Percentiles rank a stretch among this genome's conserved stretches.
Evolutionary conservation across 2,329 filamentous ascomycete genomes (phyloP).

Genomic region (Lomentospora prolificans): DNA sequence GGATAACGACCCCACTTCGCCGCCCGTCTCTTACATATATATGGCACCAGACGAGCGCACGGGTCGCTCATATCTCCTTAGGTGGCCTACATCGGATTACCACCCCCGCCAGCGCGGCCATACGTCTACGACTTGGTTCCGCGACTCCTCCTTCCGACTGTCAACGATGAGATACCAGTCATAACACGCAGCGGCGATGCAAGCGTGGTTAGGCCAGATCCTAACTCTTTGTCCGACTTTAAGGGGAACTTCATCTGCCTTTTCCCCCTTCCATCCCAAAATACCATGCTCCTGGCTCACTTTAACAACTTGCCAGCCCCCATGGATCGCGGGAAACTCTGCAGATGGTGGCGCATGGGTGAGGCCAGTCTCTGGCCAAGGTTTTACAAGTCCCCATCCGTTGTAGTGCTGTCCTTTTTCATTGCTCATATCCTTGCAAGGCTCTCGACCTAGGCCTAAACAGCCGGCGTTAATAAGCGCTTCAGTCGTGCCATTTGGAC

Average conservation of each 20-base stretch:
- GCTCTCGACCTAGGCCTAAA: constrained; percentile 62
- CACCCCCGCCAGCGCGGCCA: constrained; percentile 65
- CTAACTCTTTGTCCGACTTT: constrained; percentile 56
- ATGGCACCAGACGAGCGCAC: background rate
- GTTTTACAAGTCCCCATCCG: constrained; percentile 60
- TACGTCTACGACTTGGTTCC: constrained; percentile 61
- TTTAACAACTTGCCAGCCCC: constrained; percentile 57
- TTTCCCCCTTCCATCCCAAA: constrained; percentile 44
- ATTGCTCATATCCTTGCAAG: constrained; percentile 43
- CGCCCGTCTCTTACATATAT: no score
- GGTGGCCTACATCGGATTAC: constrained; percentile 28
- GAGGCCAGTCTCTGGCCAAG: constrained; percentile 34
- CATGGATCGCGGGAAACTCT: constrained; percentile 30
- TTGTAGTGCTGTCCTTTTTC: constrained; percentile 39
- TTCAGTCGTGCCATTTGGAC: constrained; percentile 39
- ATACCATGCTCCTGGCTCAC: constrained; percentile 75
- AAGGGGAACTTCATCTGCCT: constrained; percentile 37
- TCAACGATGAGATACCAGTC: constrained; percentile 69
- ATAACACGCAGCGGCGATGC: constrained; percentile 62
- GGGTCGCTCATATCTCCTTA: background rate
- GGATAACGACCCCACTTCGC: no score
- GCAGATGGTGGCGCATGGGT: constrained; percentile 25
- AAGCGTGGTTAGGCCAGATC: constrained; percentile 75
- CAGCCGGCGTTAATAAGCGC: constrained; percentile 59
- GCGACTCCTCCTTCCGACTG: constrained; percentile 38